Base-by-base conservation (phyloP, 805 yeast genomes). In the Ogataea sp. region DNA sequence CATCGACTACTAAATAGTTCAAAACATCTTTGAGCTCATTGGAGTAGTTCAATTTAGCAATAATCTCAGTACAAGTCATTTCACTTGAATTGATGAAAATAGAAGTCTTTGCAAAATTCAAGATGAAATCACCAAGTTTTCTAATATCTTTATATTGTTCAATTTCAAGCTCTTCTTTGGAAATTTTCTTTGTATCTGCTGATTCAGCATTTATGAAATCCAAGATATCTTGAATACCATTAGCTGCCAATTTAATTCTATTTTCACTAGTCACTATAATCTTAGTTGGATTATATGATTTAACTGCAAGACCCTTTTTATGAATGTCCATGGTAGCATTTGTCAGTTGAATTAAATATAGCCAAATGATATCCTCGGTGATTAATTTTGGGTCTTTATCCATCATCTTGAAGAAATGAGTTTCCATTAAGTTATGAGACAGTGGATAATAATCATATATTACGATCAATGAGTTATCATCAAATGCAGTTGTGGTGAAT, bases 361-460 rank as follows among this genome's bases (percentile, higher is more conserved):
- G 62, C 96, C 97, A 87, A 34, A 90, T 59, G 10, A 75, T 53
- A 8, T 75, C 73, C 53, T 81, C 88, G 0, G 81, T 77, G 2
- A 84, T 65, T 20, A 71, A 68, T 44, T 68, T 74, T 4, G 70
- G 65, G 30, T 59, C 58, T 21, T 51, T 55, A 55, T 58, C 45
- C 58, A 65, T 51, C 55, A 52, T 40, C 51, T 65, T 33, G 72
- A 62, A 36, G 47, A 78, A 68, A 62, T 86, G 93, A 16, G 71
- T 68, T 44, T 87, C 95, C 41, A 68, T 64, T 36, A 90, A 62
- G 1, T 95, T 83, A 40, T 65, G 65, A 1, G 95, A 72, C 43
- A 77, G 67, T 20, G 98, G 97, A 58, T 73, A 84, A 57, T 78
- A 93, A 53, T 90, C 97, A 60, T 87, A 86, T 4, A 84, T 81